These are phyloP conservation scores for Bolboschoenoplectus hybrid DNA, from an alignment of 202 grass and related monocot species.

Conservation along the genomic window DNA sequence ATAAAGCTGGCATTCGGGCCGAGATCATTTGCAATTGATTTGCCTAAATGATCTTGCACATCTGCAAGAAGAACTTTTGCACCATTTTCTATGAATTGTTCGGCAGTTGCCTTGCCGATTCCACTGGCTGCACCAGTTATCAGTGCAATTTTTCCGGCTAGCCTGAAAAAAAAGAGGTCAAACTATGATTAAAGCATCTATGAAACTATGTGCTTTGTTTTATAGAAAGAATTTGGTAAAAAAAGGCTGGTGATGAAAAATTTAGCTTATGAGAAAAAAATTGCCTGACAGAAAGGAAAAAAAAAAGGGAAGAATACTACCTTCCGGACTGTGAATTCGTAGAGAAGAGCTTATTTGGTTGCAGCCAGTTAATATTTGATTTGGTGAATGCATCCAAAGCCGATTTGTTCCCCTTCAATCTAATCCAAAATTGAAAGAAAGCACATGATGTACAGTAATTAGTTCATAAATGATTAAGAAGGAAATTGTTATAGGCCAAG, in stretches of 20 bases:
- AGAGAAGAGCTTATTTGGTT: slow-evolving; percentile 27
- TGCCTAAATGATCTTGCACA: slow-evolving; percentile 55
- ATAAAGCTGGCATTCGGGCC: slow-evolving; percentile 43
- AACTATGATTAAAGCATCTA: background rate
- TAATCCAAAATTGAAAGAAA: slow-evolving; percentile 13
- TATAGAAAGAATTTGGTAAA: slow-evolving; percentile 10
- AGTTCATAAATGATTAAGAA: slow-evolving; percentile 8
- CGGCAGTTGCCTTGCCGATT: slow-evolving; percentile 56
- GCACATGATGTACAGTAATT: background rate
- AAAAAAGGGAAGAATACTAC: background rate
- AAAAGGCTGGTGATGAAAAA: background rate
- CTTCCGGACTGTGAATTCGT: slow-evolving; percentile 30
- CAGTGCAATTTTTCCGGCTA: slow-evolving; percentile 59
- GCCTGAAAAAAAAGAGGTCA: slow-evolving; percentile 32
- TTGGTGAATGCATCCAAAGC: slow-evolving; percentile 23
- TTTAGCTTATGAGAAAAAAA: background rate
- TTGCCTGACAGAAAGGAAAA: background rate
- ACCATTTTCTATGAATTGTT: slow-evolving; percentile 51
- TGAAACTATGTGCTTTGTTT: background rate
- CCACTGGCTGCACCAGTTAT: slow-evolving; percentile 70
- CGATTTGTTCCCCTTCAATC: slow-evolving; percentile 21
- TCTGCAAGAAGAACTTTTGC: slow-evolving; percentile 65
- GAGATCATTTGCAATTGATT: slow-evolving; percentile 50
- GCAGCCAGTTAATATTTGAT: background rate
- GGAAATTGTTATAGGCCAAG: background rate